Percentiles rank a stretch among this genome's conserved stretches.
Conservation (phyloP, 495 filamentous ascomycete genomes). For the Apodospora peruviana region DNA sequence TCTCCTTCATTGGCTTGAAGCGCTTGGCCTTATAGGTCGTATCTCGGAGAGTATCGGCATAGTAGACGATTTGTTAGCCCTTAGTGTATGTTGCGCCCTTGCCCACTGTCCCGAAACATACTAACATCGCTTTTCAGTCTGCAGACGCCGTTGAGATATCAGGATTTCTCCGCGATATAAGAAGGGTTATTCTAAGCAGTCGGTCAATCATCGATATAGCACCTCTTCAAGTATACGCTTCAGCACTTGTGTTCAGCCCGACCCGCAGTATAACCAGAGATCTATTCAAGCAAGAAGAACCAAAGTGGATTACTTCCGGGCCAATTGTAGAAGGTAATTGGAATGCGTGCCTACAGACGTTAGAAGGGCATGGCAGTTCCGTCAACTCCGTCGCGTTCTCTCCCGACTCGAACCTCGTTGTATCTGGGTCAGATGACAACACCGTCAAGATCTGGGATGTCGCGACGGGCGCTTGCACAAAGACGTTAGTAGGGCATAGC, state of each 20-base stretch:
- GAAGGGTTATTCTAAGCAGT: slow-evolving; percentile 23
- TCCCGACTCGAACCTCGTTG: slow-evolving; percentile 14
- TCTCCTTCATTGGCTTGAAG: slow-evolving; percentile 33
- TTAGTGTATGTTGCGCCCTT: slow-evolving; percentile 11
- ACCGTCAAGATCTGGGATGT: no score
- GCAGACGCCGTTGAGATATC: slow-evolving; percentile 4
- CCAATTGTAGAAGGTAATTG: no score
- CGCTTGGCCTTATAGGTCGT: slow-evolving; percentile 25
- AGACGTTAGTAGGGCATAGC: slow-evolving; percentile 7
- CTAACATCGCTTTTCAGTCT: slow-evolving; percentile 1
- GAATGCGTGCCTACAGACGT: not conserved
- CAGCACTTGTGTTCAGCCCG: slow-evolving; percentile 11
- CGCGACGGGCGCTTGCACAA: slow-evolving; percentile 12
- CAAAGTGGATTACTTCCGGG: slow-evolving; percentile 2
- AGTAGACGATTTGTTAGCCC: slow-evolving; percentile 14
- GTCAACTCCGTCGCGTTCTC: slow-evolving; percentile 5
- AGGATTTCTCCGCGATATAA: slow-evolving; percentile 11
- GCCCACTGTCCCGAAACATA: not conserved
- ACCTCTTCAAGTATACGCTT: slow-evolving; percentile 9
- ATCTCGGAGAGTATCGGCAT: slow-evolving; percentile 20
- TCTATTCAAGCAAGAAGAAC: not conserved
- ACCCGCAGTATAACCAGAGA: slow-evolving; percentile 2
- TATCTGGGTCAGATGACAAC: slow-evolving; percentile 28
- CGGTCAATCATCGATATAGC: slow-evolving; percentile 19
- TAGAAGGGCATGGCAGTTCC: not conserved